These are phyloP conservation scores for Termitomyces sp. DNA, from an alignment of 768 basidiomycete genomes.

Conservation along the genomic window DNA sequence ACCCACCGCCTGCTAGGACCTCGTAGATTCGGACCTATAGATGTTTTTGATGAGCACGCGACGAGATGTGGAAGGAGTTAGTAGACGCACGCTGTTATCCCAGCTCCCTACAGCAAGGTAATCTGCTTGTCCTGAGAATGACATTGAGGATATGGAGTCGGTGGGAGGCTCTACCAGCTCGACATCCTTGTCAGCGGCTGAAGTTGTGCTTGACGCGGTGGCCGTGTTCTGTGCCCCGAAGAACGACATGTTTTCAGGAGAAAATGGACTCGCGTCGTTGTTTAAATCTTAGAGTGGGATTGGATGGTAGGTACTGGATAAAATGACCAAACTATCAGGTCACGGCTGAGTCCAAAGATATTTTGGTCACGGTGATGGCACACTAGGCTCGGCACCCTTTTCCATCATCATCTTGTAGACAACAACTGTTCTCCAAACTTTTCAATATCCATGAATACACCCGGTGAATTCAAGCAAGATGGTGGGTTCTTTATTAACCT, in stretches of 20 bases:
- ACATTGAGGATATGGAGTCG: slow-evolving; percentile 83
- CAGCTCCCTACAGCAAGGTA: slow-evolving; percentile 92
- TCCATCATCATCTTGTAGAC: no score
- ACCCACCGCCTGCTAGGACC: slow-evolving; percentile 74
- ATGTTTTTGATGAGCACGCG: slow-evolving; percentile 10
- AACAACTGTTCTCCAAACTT: no score
- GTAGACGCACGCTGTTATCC: slow-evolving; percentile 77
- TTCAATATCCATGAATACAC: no score
- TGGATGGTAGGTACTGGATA: neutral
- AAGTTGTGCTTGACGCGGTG: slow-evolving; percentile 7
- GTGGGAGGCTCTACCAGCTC: slow-evolving; percentile 78
- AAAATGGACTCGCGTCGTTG: neutral
- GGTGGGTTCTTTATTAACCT: neutral
- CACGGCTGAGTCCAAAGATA: slow-evolving; percentile 1
- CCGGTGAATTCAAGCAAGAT: no score
- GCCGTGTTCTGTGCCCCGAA: slow-evolving; percentile 12
- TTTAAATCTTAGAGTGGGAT: neutral
- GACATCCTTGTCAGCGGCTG: slow-evolving; percentile 42
- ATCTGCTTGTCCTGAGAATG: slow-evolving; percentile 84
- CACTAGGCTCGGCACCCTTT: neutral
- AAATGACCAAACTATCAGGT: neutral
- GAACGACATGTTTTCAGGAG: slow-evolving; percentile 12
- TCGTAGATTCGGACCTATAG: slow-evolving; percentile 88
- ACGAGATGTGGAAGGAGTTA: neutral
- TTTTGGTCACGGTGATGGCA: slow-evolving; percentile 1